Evolutionary conservation across 1,284 basidiomycete genomes (phyloP).

Genomic region (Tetrapyrgos nigripes): DNA sequence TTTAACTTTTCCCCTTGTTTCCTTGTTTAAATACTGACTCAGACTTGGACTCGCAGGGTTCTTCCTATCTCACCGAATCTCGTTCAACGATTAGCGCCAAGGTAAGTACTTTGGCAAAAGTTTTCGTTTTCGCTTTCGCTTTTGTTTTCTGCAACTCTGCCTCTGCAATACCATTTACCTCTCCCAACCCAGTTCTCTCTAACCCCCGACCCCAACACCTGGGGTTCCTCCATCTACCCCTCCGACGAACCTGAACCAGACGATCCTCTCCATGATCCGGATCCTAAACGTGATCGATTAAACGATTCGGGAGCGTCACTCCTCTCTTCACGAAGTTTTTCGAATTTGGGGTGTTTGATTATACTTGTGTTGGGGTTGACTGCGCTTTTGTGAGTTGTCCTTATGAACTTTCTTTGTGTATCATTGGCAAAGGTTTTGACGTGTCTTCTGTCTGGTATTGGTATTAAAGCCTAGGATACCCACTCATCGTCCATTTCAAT

Average conservation of each 20-base stretch:
- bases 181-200: conserved; percentile 50
- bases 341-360: conserved; percentile 70
- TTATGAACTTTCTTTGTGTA: too few relatives aligned
- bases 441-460: too few relatives aligned
- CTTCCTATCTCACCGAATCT: too few relatives aligned
- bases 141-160: too few relatives aligned
- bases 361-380: conserved; percentile 55
- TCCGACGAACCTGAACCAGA: conserved; percentile 56
- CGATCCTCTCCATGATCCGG: conserved; percentile 64
- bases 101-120: too few relatives aligned
- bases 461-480: conserved; percentile 60
- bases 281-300: conserved; percentile 20
- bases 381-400: conserved; percentile 54
- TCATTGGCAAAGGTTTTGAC: too few relatives aligned
- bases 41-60: too few relatives aligned
- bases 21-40: too few relatives aligned
- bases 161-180: too few relatives aligned
- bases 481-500: conserved; percentile 56
- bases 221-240: conserved; percentile 57
- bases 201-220: conserved; percentile 56
- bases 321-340: conserved; percentile 56
- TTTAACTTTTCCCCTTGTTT: too few relatives aligned
- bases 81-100: too few relatives aligned
- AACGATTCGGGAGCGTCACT: conserved; percentile 36
- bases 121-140: too few relatives aligned